These are phyloP conservation scores for Backusella luteola DNA, from an alignment of 192 early-diverging fungal genomes.

Conservation along the genomic window DNA sequence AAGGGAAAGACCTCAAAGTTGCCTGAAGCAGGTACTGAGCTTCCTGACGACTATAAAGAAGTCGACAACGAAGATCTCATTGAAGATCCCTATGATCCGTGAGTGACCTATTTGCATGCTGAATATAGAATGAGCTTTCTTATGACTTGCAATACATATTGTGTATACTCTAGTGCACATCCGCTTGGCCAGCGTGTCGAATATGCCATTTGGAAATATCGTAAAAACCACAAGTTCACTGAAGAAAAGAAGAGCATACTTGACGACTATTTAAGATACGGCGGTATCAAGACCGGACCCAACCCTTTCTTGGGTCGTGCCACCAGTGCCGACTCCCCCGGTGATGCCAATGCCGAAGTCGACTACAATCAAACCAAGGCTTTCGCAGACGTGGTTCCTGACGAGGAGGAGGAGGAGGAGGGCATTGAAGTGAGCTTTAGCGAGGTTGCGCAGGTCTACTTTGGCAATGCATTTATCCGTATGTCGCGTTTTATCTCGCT, in stretches of 20 bases:
- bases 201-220: conserved; percentile 49
- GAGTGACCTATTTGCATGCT: not conserved
- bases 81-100: conserved; percentile 41
- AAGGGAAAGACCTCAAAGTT: conserved; percentile 44
- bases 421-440: conserved; percentile 39
- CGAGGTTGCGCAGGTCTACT: conserved; percentile 48
- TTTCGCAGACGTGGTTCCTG: conserved; percentile 39
- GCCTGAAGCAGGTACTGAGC: conserved; percentile 29
- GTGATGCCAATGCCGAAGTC: conserved; percentile 36
- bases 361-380: conserved; percentile 41
- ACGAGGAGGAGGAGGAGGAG: conserved; percentile 36
- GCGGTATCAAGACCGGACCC: conserved; percentile 49
- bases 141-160: no score
- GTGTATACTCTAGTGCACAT: conserved; percentile 27
- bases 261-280: conserved; percentile 49
- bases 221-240: conserved; percentile 52
- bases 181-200: conserved; percentile 49
- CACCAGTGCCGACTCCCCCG: conserved; percentile 24
- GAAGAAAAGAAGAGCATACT: conserved; percentile 42
- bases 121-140: not conserved
- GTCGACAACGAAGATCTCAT: conserved; percentile 33
- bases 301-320: conserved; percentile 49
- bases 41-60: conserved; percentile 32
- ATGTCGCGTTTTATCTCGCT: conserved; percentile 44
- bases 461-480: conserved; percentile 50